phyloP scores from a whole-genome alignment of 495 filamentous ascomycete species.

The Aspergillus cristatus region DNA sequence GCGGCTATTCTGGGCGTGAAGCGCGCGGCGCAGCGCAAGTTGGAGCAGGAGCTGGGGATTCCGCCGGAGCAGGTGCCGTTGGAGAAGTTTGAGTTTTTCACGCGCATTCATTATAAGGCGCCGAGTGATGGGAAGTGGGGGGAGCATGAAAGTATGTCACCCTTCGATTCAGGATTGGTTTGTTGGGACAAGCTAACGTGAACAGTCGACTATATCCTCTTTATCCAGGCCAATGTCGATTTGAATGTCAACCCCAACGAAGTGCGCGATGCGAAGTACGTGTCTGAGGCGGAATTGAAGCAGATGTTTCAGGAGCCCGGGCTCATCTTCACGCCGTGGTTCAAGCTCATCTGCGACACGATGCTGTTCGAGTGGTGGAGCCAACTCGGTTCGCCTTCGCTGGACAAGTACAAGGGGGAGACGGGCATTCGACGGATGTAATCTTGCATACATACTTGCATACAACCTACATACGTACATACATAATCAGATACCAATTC shows the following conservation, averaged over 20 bases:
- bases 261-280: slow-evolving; percentile 73
- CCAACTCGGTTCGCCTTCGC: slow-evolving; percentile 60
- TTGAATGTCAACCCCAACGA: slow-evolving; percentile 77
- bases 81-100: slow-evolving; percentile 88
- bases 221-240: slow-evolving; percentile 91
- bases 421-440: slow-evolving; percentile 82
- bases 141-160: slow-evolving; percentile 84
- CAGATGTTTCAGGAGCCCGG: slow-evolving; percentile 69
- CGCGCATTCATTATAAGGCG: slow-evolving; percentile 95
- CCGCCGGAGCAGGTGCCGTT: slow-evolving; percentile 82
- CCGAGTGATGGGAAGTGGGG: slow-evolving; percentile 97
- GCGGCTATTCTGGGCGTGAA: slow-evolving; percentile 77
- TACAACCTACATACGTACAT: no score
- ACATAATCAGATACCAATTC: no score
- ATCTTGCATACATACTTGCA: slow-evolving; percentile 2
- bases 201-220: slow-evolving; percentile 95
- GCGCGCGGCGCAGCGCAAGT: slow-evolving; percentile 82
- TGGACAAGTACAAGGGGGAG: slow-evolving; percentile 83
- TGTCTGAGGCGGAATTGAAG: slow-evolving; percentile 74
- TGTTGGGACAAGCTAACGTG: slow-evolving; percentile 5
- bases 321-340: slow-evolving; percentile 94
- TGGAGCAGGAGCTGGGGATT: slow-evolving; percentile 92
- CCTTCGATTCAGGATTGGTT: neutral
- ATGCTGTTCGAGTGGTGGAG: slow-evolving; percentile 99
- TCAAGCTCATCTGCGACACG: slow-evolving; percentile 95